A percentile compares a stretch with the other conserved stretches of the same genome.
These are phyloP conservation scores for Mycena haematopus DNA, from an alignment of 768 basidiomycete genomes.

Conservation along the genomic window DNA sequence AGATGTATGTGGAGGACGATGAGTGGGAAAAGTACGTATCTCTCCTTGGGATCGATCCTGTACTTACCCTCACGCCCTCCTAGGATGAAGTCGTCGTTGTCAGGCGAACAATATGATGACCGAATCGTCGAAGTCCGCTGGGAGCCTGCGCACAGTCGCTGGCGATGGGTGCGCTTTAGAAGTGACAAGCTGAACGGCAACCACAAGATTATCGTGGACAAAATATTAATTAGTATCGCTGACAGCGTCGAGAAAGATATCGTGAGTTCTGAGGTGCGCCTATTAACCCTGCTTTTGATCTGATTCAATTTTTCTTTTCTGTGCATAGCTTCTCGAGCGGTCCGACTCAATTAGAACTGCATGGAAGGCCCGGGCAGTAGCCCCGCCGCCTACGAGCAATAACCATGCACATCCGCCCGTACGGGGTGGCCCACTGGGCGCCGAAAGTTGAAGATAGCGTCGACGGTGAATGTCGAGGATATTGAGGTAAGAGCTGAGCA, in stretches of 20 bases:
- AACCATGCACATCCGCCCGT: conserved; percentile 33
- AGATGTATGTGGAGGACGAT: conserved; percentile 82
- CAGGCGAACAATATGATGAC: conserved; percentile 90
- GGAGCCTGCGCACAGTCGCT: conserved; percentile 68
- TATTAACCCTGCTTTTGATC: conserved; percentile 19
- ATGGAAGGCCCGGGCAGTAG: conserved; percentile 66
- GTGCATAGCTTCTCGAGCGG: conserved; percentile 67
- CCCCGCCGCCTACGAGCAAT: conserved; percentile 35
- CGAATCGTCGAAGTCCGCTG: conserved; percentile 94
- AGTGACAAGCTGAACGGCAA: conserved; percentile 96
- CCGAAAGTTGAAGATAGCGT: too few species aligned
- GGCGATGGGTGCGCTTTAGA: conserved; percentile 93
- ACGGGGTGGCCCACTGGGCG: conserved; percentile 20
- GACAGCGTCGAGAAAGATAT: conserved; percentile 92
- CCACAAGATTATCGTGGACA: conserved; percentile 81
- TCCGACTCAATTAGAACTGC: conserved; percentile 68
- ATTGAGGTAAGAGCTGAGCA: too few species aligned
- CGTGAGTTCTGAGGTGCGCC: conserved; percentile 52
- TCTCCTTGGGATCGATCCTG: conserved; percentile 13
- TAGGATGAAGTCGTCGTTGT: conserved; percentile 86
- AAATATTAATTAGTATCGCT: conserved; percentile 88
- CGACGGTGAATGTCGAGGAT: too few species aligned
- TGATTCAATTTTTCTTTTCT: conserved; percentile 24
- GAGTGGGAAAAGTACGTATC: conserved; percentile 90
- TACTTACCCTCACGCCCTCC: conserved; percentile 15